A percentile compares a stretch with the other conserved stretches of the same genome.
phyloP scores from a whole-genome alignment of 2,329 filamentous ascomycete genomes.

The Colletotrichum sublineola region DNA sequence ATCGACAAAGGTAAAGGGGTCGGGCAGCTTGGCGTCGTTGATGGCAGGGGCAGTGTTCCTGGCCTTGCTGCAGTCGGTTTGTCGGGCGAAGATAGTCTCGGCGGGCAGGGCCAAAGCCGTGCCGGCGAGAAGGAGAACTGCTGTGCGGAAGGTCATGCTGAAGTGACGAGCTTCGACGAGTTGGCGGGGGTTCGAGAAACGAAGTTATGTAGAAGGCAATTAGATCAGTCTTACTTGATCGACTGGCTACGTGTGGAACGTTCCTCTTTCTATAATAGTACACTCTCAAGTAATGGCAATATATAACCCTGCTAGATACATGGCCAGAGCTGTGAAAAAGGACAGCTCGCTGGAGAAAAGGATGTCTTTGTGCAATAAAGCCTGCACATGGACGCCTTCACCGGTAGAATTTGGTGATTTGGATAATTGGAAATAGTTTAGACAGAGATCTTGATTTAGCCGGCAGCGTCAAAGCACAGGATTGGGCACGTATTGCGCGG shows the following conservation, averaged over 20 bases:
- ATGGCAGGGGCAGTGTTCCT: slow-evolving; percentile 52
- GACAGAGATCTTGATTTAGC: slow-evolving; percentile 5
- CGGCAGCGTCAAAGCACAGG: neutral
- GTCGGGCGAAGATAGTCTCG: slow-evolving; percentile 54
- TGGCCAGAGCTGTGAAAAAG: neutral
- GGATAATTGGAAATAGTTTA: neutral
- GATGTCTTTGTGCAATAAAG: neutral
- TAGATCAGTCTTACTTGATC: neutral
- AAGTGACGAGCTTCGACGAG: neutral
- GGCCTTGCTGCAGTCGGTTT: slow-evolving; percentile 52
- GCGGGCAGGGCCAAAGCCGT: slow-evolving; percentile 52
- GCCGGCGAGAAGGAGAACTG: slow-evolving; percentile 48
- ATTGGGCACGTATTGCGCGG: neutral
- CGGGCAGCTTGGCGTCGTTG: slow-evolving; percentile 56
- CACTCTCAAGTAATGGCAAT: neutral
- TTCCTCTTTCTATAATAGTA: neutral
- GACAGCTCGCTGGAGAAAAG: neutral
- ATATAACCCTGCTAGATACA: neutral
- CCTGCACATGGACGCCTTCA: no score
- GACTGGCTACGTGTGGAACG: neutral
- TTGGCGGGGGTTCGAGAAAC: neutral
- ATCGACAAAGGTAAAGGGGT: slow-evolving; percentile 62
- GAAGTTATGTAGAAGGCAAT: neutral
- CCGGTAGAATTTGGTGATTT: neutral
- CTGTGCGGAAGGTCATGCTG: slow-evolving; percentile 9